These are phyloP conservation scores for Lathyrus tuberosus DNA, from an alignment of 306 rosid species.

Conservation along the genomic window DNA sequence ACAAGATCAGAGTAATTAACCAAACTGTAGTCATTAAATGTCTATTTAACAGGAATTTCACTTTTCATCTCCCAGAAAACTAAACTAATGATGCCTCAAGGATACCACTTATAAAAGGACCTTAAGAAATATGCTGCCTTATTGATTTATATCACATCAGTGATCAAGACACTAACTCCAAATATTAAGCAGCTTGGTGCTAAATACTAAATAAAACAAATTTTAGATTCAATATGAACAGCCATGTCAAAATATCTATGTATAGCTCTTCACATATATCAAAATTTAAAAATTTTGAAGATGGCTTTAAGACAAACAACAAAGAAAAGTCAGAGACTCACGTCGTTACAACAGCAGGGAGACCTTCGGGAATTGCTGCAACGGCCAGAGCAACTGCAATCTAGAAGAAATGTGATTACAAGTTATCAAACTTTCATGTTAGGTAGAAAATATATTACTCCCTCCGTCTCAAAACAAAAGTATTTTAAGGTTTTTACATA, in stretches of 20 bases:
- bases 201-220: slow-evolving; percentile 9
- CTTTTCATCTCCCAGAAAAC: slow-evolving; percentile 33
- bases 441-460: slow-evolving; percentile 21
- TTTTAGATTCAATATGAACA: slow-evolving; percentile 30
- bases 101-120: slow-evolving; percentile 7
- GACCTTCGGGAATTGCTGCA: slow-evolving; percentile 99
- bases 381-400: slow-evolving; percentile 99
- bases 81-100: slow-evolving; percentile 21
- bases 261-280: slow-evolving; percentile 12
- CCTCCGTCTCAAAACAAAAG: no score
- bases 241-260: slow-evolving; percentile 26
- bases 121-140: slow-evolving; percentile 7
- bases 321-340: slow-evolving; percentile 51
- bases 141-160: slow-evolving; percentile 23
- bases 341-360: slow-evolving; percentile 99
- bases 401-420: slow-evolving; percentile 50
- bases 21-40: slow-evolving; percentile 2
- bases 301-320: slow-evolving; percentile 32
- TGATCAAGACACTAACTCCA: slow-evolving; percentile 24
- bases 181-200: slow-evolving; percentile 9
- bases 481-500: no score
- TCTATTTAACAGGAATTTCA: slow-evolving; percentile 8
- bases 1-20: slow-evolving; percentile 20
- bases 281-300: slow-evolving; percentile 13
- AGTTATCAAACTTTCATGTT: slow-evolving; percentile 39